A percentile compares a stretch with the other conserved stretches of the same genome.
phyloP scores from a whole-genome alignment of 164 flowering plant genomes.

The Litsea cubeba region DNA sequence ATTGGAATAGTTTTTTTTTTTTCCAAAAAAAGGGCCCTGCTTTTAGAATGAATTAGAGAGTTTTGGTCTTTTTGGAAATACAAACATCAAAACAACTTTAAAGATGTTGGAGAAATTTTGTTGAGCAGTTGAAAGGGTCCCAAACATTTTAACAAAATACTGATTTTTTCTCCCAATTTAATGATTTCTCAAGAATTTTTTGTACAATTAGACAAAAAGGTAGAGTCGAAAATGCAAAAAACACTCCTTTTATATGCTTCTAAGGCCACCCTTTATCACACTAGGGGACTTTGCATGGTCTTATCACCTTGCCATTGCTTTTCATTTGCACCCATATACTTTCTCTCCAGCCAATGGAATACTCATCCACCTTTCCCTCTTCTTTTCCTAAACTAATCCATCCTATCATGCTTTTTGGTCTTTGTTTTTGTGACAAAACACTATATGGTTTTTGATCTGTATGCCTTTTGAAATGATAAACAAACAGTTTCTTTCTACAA shows the following conservation, averaged over 20 bases:
- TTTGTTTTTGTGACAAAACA: constrained; percentile 3
- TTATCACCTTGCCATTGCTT: not conserved
- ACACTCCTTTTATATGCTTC: no score
- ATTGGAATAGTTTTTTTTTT: no score
- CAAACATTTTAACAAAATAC: not conserved
- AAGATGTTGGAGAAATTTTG: no score
- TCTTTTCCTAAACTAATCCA: not conserved
- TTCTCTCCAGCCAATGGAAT: not conserved
- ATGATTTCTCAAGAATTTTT: no score
- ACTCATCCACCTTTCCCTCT: not conserved
- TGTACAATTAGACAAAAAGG: no score
- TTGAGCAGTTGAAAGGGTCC: no score
- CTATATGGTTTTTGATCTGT: not conserved
- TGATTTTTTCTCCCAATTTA: not conserved
- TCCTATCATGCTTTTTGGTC: not conserved
- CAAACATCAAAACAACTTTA: no score
- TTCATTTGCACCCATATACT: not conserved
- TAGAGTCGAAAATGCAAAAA: no score
- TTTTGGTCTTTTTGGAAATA: no score
- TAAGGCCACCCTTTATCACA: not conserved
- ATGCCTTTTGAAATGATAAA: not conserved
- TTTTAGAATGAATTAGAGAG: no score
- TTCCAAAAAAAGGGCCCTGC: no score
- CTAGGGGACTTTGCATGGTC: not conserved
- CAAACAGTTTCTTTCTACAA: not conserved